These are phyloP conservation scores for Camelina neglecta DNA, from an alignment of 345 rosid genomes.

Conservation along the genomic window DNA sequence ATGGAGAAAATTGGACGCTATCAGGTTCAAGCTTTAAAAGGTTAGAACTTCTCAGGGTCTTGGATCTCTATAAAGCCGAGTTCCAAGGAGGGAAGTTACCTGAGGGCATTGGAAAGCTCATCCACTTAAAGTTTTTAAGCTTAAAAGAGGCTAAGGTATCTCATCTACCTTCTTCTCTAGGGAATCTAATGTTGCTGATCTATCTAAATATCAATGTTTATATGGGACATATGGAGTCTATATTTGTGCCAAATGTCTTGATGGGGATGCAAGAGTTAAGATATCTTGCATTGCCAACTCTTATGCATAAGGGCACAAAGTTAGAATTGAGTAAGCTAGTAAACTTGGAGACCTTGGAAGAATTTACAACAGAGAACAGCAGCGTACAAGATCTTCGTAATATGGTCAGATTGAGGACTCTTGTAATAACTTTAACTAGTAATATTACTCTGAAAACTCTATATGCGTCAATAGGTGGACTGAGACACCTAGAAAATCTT, in stretches of 20 bases:
- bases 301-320: neutral
- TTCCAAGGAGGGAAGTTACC: constrained; percentile 26
- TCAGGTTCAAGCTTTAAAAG: constrained; percentile 1
- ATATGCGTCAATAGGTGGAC: neutral
- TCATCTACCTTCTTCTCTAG: constrained; percentile 34
- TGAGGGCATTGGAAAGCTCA: constrained; percentile 40
- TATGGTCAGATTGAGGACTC: constrained; percentile 6
- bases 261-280: constrained; percentile 24
- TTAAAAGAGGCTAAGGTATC: neutral
- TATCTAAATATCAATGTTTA: constrained; percentile 11
- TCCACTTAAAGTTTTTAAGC: constrained; percentile 40
- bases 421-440: neutral
- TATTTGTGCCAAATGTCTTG: constrained; percentile 15
- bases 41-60: constrained; percentile 39
- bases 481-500: neutral
- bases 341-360: constrained; percentile 10
- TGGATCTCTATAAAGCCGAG: constrained; percentile 37
- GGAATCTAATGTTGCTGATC: constrained; percentile 20
- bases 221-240: neutral
- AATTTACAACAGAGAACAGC: neutral
- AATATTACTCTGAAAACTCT: constrained; percentile 1
- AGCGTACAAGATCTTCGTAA: neutral
- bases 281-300: neutral
- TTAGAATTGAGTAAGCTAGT: neutral
- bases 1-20: neutral